Conservation (phyloP, 2,329 filamentous ascomycete genomes). For the Colletotrichum endophyticum region DNA sequence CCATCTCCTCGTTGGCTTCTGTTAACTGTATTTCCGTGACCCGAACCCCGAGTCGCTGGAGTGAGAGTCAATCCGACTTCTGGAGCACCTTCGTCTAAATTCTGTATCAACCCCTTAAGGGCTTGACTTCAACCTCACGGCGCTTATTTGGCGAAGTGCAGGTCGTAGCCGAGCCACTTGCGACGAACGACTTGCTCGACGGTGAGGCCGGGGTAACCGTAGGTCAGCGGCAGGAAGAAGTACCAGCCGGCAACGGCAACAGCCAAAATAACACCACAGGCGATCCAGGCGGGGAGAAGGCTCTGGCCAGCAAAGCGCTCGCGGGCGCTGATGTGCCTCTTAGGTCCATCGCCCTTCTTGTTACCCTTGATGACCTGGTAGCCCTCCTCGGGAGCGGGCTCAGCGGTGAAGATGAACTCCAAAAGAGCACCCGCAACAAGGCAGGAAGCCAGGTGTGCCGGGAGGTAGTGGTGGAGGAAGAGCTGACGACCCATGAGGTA, state of each 20-base stretch:
- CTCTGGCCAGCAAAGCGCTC: slow-evolving; percentile 84
- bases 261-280: slow-evolving; percentile 70
- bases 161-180: slow-evolving; percentile 96
- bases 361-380: slow-evolving; percentile 50
- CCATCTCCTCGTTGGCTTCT: background rate
- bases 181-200: slow-evolving; percentile 79
- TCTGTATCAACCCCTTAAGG: background rate
- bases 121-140: background rate
- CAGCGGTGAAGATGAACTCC: slow-evolving; percentile 95
- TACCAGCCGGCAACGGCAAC: slow-evolving; percentile 79
- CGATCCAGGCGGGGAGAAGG: slow-evolving; percentile 79
- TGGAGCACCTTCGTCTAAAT: background rate
- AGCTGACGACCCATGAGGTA: slow-evolving; percentile 98
- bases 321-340: slow-evolving; percentile 75
- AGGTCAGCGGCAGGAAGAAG: slow-evolving; percentile 94
- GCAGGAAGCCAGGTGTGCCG: slow-evolving; percentile 88
- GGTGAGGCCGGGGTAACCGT: slow-evolving; percentile 87
- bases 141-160: slow-evolving; percentile 97
- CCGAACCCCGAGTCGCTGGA: background rate
- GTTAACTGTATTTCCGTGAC: slow-evolving; percentile 1
- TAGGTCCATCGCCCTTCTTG: slow-evolving; percentile 46
- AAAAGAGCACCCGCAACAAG: slow-evolving; percentile 90
- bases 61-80: background rate
- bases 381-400: slow-evolving; percentile 67
- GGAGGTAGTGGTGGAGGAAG: slow-evolving; percentile 97